Percentiles rank a stretch among this genome's conserved stretches.
These are phyloP conservation scores for Bipolaris oryzae DNA, from an alignment of 2,329 filamentous ascomycete genomes.

Conservation along the genomic window DNA sequence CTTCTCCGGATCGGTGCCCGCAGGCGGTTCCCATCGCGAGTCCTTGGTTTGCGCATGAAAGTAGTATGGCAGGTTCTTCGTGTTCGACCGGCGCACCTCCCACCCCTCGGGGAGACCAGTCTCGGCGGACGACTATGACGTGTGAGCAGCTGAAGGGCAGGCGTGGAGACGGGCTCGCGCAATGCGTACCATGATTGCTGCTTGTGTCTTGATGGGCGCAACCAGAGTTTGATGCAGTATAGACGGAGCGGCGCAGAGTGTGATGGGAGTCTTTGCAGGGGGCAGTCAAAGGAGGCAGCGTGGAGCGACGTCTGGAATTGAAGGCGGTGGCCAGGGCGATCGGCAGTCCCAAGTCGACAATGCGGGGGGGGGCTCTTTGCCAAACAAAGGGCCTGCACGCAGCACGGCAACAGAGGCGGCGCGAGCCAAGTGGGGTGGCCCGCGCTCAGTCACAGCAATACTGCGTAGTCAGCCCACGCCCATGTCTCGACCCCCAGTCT, in stretches of 20 bases:
- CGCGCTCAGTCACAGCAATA: conserved; percentile 3
- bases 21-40: conserved; percentile 93
- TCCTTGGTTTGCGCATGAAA: conserved; percentile 87
- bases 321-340: conserved; percentile 26
- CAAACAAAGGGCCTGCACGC: conserved; percentile 16
- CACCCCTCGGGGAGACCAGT: conserved; percentile 80
- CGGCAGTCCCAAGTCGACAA: conserved; percentile 23
- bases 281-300: conserved; percentile 5
- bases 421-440: conserved; percentile 13
- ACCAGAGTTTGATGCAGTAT: not conserved
- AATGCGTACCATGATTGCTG: conserved; percentile 38
- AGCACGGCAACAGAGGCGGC: conserved; percentile 7
- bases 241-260: conserved; percentile 1
- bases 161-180: conserved; percentile 2
- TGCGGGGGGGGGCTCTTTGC: conserved; percentile 26
- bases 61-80: conserved; percentile 98
- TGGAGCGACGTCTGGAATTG: conserved; percentile 15
- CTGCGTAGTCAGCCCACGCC: not conserved
- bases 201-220: conserved; percentile 2
- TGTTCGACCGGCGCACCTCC: conserved; percentile 98
- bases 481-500: not conserved
- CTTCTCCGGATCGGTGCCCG: conserved; percentile 85
- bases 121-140: conserved; percentile 35
- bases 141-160: conserved; percentile 27
- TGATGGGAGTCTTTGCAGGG: conserved; percentile 9